Conservation (phyloP, 345 rosid genomes). For the Ceriops decandra region DNA sequence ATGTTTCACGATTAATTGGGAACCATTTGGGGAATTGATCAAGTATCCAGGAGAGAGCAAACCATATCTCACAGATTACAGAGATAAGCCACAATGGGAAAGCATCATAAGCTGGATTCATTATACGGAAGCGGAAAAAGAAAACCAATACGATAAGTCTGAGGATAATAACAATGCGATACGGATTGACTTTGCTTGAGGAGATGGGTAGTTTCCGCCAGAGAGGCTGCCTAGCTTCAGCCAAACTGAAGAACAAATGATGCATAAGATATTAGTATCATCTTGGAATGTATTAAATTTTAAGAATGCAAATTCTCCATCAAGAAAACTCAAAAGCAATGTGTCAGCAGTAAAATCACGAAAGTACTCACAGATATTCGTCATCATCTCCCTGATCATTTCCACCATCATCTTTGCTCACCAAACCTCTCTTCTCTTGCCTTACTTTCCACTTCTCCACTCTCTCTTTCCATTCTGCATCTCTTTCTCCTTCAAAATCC, state of each 20-base stretch:
- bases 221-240: constrained; percentile 93
- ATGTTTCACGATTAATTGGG: constrained; percentile 85
- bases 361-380: constrained; percentile 59
- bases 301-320: neutral
- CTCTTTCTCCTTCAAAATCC: constrained; percentile 79
- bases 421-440: constrained; percentile 88
- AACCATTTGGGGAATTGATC: constrained; percentile 98
- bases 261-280: neutral
- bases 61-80: constrained; percentile 93
- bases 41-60: constrained; percentile 92
- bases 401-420: constrained; percentile 51
- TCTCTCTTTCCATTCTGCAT: constrained; percentile 91
- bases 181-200: constrained; percentile 87
- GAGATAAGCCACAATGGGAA: constrained; percentile 90
- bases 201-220: constrained; percentile 87
- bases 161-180: constrained; percentile 88
- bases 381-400: constrained; percentile 70
- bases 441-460: constrained; percentile 87
- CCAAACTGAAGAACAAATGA: constrained; percentile 49
- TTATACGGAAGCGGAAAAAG: constrained; percentile 85
- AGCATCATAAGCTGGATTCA: constrained; percentile 89
- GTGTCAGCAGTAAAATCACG: neutral
- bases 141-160: constrained; percentile 66
- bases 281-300: neutral
- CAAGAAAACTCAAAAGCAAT: neutral